These are phyloP conservation scores for Brasenia schreberi DNA, from an alignment of 164 flowering plant genomes.

Conservation along the genomic window DNA sequence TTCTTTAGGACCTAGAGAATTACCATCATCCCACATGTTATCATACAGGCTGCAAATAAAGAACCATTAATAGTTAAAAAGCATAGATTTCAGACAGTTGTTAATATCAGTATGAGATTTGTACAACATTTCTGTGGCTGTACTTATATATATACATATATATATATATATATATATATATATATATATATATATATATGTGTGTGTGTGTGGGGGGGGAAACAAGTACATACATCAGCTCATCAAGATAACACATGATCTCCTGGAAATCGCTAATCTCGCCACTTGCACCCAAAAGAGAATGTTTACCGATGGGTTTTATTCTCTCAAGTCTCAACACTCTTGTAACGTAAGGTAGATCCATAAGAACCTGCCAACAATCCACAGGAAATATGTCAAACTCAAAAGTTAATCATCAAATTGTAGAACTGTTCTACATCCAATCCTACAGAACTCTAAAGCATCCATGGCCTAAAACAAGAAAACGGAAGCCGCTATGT, in stretches of 20 bases:
- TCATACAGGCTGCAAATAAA: constrained; percentile 58
- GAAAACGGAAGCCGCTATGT: too few relatives aligned
- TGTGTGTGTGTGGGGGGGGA: too few relatives aligned
- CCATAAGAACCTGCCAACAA: constrained; percentile 76
- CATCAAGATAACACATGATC: constrained; percentile 73
- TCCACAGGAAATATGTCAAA: neutral
- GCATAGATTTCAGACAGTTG: neutral
- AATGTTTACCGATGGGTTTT: constrained; percentile 80
- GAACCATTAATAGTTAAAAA: neutral
- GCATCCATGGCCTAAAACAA: too few relatives aligned
- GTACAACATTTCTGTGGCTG: too few relatives aligned
- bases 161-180: too few relatives aligned
- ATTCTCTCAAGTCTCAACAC: constrained; percentile 88
- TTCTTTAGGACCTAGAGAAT: constrained; percentile 91
- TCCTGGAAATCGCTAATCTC: constrained; percentile 98
- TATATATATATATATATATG: too few relatives aligned
- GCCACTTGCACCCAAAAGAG: constrained; percentile 96
- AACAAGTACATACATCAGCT: constrained; percentile 59
- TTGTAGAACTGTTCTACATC: neutral
- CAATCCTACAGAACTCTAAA: too few relatives aligned
- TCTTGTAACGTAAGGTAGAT: constrained; percentile 83
- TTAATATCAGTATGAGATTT: neutral
- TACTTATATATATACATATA: too few relatives aligned
- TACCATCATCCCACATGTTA: constrained; percentile 99
- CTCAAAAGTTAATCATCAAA: neutral